Evolutionary conservation across 176 grass and related monocot genomes (phyloP).

Genomic region (Triticum timopheevii): DNA sequence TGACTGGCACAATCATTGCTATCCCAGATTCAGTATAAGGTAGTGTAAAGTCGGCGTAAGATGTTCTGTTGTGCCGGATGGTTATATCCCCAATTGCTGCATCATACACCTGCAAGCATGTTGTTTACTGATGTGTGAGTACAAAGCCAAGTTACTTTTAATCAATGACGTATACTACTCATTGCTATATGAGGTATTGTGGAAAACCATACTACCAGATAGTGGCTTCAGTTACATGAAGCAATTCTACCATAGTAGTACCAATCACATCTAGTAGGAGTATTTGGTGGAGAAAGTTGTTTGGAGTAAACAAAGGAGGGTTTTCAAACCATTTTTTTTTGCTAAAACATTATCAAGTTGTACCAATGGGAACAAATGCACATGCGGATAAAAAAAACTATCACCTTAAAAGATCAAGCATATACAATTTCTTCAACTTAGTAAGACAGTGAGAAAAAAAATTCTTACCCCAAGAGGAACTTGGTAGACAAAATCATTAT

Average conservation of each 20-base stretch:
- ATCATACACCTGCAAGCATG: constrained; percentile 39
- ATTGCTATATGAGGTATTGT: not conserved
- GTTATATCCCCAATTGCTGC: constrained; percentile 54
- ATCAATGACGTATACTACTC: not conserved
- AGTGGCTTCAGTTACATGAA: too few relatives aligned
- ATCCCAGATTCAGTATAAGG: constrained; percentile 55
- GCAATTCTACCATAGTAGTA: not conserved
- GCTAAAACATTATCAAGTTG: not conserved
- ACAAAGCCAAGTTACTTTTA: not conserved
- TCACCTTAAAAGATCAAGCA: too few relatives aligned
- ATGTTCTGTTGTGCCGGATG: constrained; percentile 51
- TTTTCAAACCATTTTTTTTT: too few relatives aligned
- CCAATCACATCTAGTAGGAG: not conserved
- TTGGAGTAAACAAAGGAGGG: not conserved
- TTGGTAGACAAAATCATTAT: constrained; percentile 51
- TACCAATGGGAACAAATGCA: not conserved
- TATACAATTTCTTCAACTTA: not conserved
- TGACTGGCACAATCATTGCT: constrained; percentile 52
- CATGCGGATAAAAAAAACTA: too few relatives aligned
- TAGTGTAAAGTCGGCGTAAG: constrained; percentile 46
- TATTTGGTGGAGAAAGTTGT: not conserved
- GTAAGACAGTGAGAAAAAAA: not conserved
- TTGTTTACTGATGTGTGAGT: not conserved
- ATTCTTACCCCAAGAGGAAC: constrained; percentile 33
- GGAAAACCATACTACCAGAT: not conserved